Evolutionary conservation across 345 rosid species (phyloP).

Genomic region (Salix dunnii): DNA sequence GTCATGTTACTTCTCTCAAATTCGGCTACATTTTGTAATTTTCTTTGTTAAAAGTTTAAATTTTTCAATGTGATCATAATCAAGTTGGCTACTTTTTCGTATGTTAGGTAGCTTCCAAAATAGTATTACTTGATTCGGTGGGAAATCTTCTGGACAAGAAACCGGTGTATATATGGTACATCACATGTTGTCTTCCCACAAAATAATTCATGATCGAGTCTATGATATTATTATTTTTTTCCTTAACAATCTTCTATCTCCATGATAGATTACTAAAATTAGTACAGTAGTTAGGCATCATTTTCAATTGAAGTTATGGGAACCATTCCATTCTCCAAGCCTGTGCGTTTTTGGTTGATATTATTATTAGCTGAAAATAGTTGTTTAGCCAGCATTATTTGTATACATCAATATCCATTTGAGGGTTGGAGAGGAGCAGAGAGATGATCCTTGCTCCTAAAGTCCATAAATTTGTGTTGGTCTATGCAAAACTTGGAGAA

Average conservation of each 20-base stretch:
- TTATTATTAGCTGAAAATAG: background rate
- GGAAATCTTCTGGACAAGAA: background rate
- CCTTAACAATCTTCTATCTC: background rate
- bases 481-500: background rate
- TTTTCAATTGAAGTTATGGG: background rate
- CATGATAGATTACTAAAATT: background rate
- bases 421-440: background rate
- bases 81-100: background rate
- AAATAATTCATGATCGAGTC: background rate
- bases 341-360: background rate
- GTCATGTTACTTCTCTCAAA: constrained; percentile 47
- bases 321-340: background rate
- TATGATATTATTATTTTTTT: too few species aligned
- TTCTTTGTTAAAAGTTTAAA: background rate
- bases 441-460: background rate
- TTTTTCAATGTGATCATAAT: background rate
- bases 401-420: background rate
- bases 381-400: too few species aligned
- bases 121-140: background rate
- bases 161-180: background rate
- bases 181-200: background rate
- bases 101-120: background rate
- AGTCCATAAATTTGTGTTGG: background rate
- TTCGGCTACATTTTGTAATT: background rate
- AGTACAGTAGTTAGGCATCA: background rate